Conservation (phyloP, 176 grass and related monocot genomes). For the Oryza glaberrima region DNA sequence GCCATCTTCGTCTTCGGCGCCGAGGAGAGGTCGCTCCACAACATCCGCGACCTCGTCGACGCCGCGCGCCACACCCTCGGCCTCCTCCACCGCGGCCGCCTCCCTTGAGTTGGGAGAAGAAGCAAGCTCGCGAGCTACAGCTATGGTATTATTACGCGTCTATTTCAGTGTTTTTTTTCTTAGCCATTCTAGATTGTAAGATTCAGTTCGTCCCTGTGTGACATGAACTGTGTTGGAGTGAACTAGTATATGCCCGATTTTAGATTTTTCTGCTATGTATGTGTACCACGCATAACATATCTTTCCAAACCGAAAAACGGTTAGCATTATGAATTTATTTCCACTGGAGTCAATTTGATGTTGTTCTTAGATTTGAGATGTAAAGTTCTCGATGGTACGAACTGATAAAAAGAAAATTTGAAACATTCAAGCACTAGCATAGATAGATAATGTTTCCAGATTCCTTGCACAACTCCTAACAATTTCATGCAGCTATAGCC, state of each 20-base stretch:
- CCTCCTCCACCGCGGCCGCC: conserved; percentile 68
- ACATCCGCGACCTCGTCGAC: conserved; percentile 78
- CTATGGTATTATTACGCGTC: conserved; percentile 31
- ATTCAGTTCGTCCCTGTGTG: not conserved
- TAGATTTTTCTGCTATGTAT: not conserved
- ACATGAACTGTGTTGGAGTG: not conserved
- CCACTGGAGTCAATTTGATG: not conserved
- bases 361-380: not conserved
- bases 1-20: conserved; percentile 81
- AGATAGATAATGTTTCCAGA: no score
- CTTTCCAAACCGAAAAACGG: not conserved
- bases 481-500: no score
- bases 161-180: conserved; percentile 6
- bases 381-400: not conserved
- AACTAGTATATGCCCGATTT: not conserved
- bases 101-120: conserved; percentile 45
- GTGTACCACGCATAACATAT: conserved; percentile 10
- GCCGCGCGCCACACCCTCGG: conserved; percentile 69
- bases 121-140: not conserved
- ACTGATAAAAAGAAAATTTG: not conserved
- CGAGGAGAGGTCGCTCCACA: conserved; percentile 84
- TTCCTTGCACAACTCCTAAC: no score
- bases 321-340: not conserved
- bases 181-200: not conserved
- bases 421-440: conserved; percentile 27